A percentile compares a stretch with the other conserved stretches of the same genome.
Conservation (phyloP, 2,329 filamentous ascomycete genomes). For the Cyclaneusma minus region DNA sequence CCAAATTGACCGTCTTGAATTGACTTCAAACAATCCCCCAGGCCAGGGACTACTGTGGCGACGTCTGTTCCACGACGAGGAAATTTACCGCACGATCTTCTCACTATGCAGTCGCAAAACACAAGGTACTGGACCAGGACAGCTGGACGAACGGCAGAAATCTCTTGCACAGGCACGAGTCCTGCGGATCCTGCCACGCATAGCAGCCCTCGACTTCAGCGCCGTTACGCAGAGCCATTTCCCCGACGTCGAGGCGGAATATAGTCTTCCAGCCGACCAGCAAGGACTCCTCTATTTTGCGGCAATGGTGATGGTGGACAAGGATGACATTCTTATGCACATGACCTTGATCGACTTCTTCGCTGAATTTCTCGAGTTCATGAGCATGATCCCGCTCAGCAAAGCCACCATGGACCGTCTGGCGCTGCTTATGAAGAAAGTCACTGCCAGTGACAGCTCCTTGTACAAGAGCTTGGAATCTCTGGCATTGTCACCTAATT, state of each 20-base stretch:
- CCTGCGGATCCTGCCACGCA: slow-evolving; percentile 16
- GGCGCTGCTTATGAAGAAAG: slow-evolving; percentile 11
- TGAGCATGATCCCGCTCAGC: slow-evolving; percentile 15
- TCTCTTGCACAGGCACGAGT: slow-evolving; percentile 19
- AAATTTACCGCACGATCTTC: slow-evolving; percentile 30
- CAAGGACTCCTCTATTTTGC: slow-evolving; percentile 17
- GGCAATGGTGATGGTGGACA: slow-evolving; percentile 16
- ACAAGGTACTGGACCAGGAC: slow-evolving; percentile 7
- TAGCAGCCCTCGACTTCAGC: slow-evolving; percentile 15
- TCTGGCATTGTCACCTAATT: slow-evolving; percentile 11
- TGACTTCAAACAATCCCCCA: slow-evolving; percentile 23
- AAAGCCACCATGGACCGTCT: slow-evolving; percentile 14
- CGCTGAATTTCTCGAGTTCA: slow-evolving; percentile 15
- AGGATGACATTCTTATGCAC: slow-evolving; percentile 19
- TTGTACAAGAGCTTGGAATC: slow-evolving; percentile 15
- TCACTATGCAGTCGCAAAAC: slow-evolving; percentile 19
- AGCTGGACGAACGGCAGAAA: slow-evolving; percentile 17
- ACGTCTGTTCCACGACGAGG: slow-evolving; percentile 29
- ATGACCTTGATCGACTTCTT: slow-evolving; percentile 18
- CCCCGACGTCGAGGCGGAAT: slow-evolving; percentile 13
- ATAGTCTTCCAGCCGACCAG: slow-evolving; percentile 6
- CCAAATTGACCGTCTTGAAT: slow-evolving; percentile 20
- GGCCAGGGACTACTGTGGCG: slow-evolving; percentile 39
- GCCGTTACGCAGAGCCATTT: slow-evolving; percentile 13
- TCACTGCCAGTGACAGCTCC: slow-evolving; percentile 11